A percentile compares a stretch with the other conserved stretches of the same genome.
These are phyloP conservation scores for Tritrichomonas musculus DNA, from an alignment of 208 protist genomes.

Conservation along the genomic window DNA sequence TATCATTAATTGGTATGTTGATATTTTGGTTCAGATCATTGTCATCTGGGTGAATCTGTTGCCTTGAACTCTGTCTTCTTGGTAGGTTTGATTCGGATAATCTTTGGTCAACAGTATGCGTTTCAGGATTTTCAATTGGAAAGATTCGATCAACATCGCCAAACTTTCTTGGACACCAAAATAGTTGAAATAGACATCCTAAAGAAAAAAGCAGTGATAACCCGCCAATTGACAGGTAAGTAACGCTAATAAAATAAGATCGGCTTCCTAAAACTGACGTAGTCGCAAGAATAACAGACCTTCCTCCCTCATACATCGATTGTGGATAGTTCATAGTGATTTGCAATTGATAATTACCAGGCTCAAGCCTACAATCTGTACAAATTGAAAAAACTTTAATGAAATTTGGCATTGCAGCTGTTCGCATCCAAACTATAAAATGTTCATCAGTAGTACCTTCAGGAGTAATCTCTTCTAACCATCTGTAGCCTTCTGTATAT, in stretches of 20 bases:
- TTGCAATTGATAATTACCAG: neutral
- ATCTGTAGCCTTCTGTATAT: neutral
- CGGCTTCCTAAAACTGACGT: neutral
- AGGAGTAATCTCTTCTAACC: neutral
- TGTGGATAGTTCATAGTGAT: neutral
- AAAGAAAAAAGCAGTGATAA: neutral
- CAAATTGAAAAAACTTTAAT: neutral
- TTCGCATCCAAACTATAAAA: conserved; percentile 27
- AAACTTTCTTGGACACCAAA: too few relatives aligned
- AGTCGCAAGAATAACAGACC: neutral
- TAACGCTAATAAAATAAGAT: neutral
- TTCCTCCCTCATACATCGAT: neutral
- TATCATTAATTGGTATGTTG: too few relatives aligned
- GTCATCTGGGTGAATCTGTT: too few relatives aligned
- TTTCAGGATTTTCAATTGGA: too few relatives aligned
- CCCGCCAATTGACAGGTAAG: neutral
- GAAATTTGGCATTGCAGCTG: neutral
- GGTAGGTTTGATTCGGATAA: too few relatives aligned
- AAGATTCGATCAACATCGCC: too few relatives aligned
- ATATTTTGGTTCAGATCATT: too few relatives aligned
- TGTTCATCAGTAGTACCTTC: neutral
- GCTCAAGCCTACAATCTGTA: neutral
- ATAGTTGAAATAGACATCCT: too few relatives aligned
- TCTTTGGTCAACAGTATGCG: too few relatives aligned
- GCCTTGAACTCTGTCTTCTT: too few relatives aligned